Evolutionary conservation across 352 stramenopile genomes (phyloP).

Genomic region (Phytophthora uliginosa): DNA sequence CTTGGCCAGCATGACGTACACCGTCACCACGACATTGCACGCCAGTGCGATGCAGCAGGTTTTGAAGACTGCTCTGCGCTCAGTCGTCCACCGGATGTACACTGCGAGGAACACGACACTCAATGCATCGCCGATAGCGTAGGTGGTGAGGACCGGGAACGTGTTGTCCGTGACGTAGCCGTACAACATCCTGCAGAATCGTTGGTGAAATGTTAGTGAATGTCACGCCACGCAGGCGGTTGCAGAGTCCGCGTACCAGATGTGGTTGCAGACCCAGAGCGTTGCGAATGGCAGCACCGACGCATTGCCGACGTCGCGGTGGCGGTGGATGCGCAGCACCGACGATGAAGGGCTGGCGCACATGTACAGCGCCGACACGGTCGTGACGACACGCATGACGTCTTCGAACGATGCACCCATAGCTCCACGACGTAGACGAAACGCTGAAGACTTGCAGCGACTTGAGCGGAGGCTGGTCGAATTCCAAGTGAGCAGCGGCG

Average conservation of each 20-base stretch:
- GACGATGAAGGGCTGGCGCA: conserved; percentile 63
- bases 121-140: conserved; percentile 57
- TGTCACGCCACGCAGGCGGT: background rate
- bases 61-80: conserved; percentile 49
- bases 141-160: conserved; percentile 65
- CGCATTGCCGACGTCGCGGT: conserved; percentile 44
- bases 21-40: conserved; percentile 51
- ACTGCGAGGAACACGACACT: conserved; percentile 59
- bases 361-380: conserved; percentile 81
- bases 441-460: background rate
- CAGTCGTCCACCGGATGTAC: conserved; percentile 54
- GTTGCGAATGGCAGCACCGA: conserved; percentile 70
- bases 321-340: conserved; percentile 66
- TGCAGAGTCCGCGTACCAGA: conserved; percentile 52
- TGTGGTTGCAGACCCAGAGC: conserved; percentile 78
- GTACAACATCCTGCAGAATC: conserved; percentile 65
- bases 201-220: conserved; percentile 16
- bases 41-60: conserved; percentile 40
- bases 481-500: conserved; percentile 27
- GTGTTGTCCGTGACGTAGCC: conserved; percentile 58
- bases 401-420: conserved; percentile 50
- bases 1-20: conserved; percentile 62
- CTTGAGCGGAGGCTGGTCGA: conserved; percentile 33
- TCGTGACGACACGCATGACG: conserved; percentile 69
- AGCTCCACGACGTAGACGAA: conserved; percentile 14